A percentile compares a stretch with the other conserved stretches of the same genome.
phyloP scores from a whole-genome alignment of 352 stramenopile genomes.

The Achlya hypogyna region DNA sequence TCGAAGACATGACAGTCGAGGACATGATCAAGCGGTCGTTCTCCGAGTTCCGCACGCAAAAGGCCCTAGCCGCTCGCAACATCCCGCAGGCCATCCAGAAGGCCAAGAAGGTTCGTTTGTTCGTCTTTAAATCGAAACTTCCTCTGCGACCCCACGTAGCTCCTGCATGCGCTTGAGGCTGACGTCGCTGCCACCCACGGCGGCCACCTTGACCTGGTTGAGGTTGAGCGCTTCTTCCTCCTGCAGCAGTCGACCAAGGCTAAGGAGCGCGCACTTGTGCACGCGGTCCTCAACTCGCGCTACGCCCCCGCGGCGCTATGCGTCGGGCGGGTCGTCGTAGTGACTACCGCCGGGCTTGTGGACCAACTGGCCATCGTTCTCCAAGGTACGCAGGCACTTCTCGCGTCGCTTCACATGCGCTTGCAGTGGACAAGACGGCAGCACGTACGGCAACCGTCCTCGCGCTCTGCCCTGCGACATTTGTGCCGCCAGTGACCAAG shows the following conservation, averaged over 20 bases:
- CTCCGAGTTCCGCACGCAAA: slow-evolving; percentile 90
- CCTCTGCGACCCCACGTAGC: too few species aligned
- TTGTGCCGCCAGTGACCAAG: neutral
- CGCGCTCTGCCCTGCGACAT: neutral
- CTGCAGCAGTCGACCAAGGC: slow-evolving; percentile 1
- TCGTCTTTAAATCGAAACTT: slow-evolving; percentile 26
- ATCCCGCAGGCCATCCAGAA: slow-evolving; percentile 65
- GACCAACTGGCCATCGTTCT: slow-evolving; percentile 11
- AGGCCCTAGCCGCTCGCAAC: slow-evolving; percentile 63
- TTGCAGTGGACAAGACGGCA: neutral
- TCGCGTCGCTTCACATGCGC: neutral
- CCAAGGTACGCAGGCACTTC: slow-evolving; percentile 9
- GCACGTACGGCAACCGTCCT: slow-evolving; percentile 2
- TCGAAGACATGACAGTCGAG: slow-evolving; percentile 95
- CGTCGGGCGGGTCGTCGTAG: slow-evolving; percentile 9
- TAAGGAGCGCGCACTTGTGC: neutral
- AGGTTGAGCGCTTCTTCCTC: slow-evolving; percentile 15
- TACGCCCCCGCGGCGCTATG: neutral
- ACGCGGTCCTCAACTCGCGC: slow-evolving; percentile 8
- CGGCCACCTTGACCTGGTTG: neutral
- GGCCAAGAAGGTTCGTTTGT: slow-evolving; percentile 36
- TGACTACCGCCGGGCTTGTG: neutral
- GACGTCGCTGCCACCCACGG: neutral
- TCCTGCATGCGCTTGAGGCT: neutral
- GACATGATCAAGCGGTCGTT: slow-evolving; percentile 98